A percentile compares a stretch with the other conserved stretches of the same genome.
Evolutionary conservation across 495 filamentous ascomycete genomes (phyloP).

Genomic region (Penicillium manginii): DNA sequence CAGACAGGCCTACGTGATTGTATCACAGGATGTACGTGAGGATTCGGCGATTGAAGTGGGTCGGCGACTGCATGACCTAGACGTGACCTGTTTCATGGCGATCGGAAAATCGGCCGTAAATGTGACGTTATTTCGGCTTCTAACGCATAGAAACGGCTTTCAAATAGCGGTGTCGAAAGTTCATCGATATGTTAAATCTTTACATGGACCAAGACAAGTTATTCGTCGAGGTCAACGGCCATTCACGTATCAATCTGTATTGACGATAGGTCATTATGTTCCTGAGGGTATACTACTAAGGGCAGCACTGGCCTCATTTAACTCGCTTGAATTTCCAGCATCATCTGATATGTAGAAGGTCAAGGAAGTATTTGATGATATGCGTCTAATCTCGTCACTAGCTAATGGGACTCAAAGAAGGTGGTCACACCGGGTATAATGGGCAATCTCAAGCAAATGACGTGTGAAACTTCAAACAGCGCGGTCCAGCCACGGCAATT

Average conservation of each 20-base stretch:
- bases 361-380: neutral
- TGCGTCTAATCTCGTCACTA: neutral
- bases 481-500: neutral
- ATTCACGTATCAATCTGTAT: neutral
- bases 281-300: neutral
- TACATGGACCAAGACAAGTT: no score
- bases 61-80: neutral
- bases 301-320: neutral
- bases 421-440: neutral
- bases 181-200: neutral
- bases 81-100: neutral
- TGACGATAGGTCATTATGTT: neutral
- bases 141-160: neutral
- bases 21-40: no score
- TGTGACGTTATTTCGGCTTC: neutral
- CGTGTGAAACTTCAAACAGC: neutral
- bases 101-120: neutral
- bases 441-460: neutral
- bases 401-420: neutral
- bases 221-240: neutral
- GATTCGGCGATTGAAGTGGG: neutral
- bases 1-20: no score
- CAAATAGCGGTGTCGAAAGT: neutral
- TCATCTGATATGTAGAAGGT: neutral
- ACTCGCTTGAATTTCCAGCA: neutral